Conservation (phyloP, 192 early-diverging fungal species). For the Coemansia sp. region DNA sequence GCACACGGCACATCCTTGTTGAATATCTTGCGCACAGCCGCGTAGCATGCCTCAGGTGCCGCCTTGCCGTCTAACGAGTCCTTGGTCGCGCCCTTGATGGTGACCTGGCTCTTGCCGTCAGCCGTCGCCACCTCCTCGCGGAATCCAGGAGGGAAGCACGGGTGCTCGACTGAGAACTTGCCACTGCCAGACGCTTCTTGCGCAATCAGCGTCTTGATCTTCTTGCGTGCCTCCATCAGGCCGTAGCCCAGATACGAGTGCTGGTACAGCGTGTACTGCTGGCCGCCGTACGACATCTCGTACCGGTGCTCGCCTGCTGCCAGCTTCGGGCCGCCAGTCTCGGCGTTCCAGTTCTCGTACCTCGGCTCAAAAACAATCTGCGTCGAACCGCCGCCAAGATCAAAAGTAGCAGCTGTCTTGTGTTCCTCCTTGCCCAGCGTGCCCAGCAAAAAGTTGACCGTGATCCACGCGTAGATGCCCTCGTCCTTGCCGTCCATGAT, state of each 20-base stretch:
- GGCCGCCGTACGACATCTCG: conserved; percentile 67
- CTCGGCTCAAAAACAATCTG: conserved; percentile 96
- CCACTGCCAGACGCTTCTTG: conserved; percentile 32
- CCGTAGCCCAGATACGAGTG: conserved; percentile 95
- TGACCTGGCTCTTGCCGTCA: conserved; percentile 28
- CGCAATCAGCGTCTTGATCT: conserved; percentile 60
- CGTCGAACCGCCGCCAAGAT: conserved; percentile 95
- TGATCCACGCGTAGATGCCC: conserved; percentile 99
- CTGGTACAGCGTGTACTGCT: conserved; percentile 84
- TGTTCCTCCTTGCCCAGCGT: conserved; percentile 59
- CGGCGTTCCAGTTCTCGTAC: conserved; percentile 39
- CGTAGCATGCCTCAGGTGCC: conserved; percentile 29
- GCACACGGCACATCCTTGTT: conserved; percentile 68
- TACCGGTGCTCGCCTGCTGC: conserved; percentile 72
- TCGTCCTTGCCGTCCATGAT: conserved; percentile 98
- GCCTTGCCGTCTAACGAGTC: conserved; percentile 52
- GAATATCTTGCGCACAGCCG: conserved; percentile 66
- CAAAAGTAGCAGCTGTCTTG: conserved; percentile 86
- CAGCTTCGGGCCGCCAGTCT: conserved; percentile 36
- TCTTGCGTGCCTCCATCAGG: conserved; percentile 78
- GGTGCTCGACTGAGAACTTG: conserved; percentile 55
- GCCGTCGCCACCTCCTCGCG: conserved; percentile 51
- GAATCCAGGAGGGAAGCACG: conserved; percentile 70
- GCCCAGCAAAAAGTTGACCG: conserved; percentile 87
- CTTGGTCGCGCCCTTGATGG: conserved; percentile 61